Evolutionary conservation across 768 basidiomycete genomes (phyloP).

Genomic region (Mycena polygramma): DNA sequence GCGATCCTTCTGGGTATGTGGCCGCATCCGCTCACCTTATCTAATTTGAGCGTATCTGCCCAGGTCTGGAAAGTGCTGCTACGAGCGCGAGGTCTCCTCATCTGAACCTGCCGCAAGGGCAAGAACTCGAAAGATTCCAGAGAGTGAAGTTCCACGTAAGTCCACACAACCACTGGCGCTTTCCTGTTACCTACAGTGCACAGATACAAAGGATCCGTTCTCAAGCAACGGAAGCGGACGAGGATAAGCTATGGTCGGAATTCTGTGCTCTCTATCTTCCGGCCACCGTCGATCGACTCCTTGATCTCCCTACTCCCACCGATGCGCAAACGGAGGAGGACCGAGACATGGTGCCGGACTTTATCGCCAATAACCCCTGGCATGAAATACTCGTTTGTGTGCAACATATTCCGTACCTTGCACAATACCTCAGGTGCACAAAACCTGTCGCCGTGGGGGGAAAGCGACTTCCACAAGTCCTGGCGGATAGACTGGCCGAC

Average conservation of each 20-base stretch:
- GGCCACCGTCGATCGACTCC: conserved; percentile 33
- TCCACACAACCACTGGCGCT: no score
- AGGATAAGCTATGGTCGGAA: conserved; percentile 32
- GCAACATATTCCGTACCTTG: conserved; percentile 41
- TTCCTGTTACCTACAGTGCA: background rate
- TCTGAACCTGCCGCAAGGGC: conserved; percentile 14
- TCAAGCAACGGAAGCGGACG: conserved; percentile 11
- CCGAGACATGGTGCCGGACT: conserved; percentile 1
- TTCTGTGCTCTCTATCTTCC: conserved; percentile 40
- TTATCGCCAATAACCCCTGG: conserved; percentile 34
- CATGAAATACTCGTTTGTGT: conserved; percentile 36
- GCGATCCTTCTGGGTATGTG: conserved; percentile 29
- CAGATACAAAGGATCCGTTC: conserved; percentile 27
- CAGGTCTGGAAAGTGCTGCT: conserved; percentile 17
- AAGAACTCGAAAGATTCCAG: conserved; percentile 12
- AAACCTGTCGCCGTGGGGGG: conserved; percentile 35
- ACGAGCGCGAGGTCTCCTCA: no score
- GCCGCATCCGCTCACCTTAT: background rate
- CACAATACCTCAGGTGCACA: conserved; percentile 38
- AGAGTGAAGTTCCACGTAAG: conserved; percentile 19
- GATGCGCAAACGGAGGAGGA: background rate
- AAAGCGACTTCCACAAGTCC: conserved; percentile 30
- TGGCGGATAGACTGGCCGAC: conserved; percentile 34
- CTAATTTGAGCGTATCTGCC: background rate
- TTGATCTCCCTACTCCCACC: conserved; percentile 30